Conservation (phyloP, 768 basidiomycete genomes). For the Hemileccinum rubropunctum region DNA sequence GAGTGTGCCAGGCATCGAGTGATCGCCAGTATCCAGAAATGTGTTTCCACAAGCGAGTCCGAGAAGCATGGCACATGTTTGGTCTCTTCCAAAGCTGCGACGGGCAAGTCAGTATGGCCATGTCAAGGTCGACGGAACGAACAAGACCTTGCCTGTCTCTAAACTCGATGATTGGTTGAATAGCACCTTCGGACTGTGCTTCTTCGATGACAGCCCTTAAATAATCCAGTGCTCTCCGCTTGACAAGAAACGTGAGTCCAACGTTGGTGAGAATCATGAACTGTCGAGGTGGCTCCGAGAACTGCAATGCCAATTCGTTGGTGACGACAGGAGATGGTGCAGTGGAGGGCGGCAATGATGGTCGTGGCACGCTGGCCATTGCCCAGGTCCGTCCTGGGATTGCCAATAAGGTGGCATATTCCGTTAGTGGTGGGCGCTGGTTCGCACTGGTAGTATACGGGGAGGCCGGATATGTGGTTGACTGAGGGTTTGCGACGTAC, state of each 20-base stretch:
- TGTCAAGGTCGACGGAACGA: not conserved
- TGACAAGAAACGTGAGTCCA: constrained; percentile 76
- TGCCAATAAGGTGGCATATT: constrained; percentile 73
- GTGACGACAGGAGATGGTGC: constrained; percentile 52
- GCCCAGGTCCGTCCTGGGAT: constrained; percentile 86
- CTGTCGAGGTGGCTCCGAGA: constrained; percentile 67
- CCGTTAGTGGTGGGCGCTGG: constrained; percentile 65
- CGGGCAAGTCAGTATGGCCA: constrained; percentile 3
- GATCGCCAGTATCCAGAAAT: constrained; percentile 62
- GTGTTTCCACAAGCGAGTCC: constrained; percentile 84
- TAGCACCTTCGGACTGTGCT: constrained; percentile 69
- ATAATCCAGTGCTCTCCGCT: constrained; percentile 83
- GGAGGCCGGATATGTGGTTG: constrained; percentile 37
- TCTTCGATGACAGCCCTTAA: constrained; percentile 80
- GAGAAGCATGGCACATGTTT: constrained; percentile 89
- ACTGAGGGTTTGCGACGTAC: constrained; percentile 33
- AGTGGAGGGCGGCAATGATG: constrained; percentile 32
- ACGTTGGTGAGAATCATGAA: constrained; percentile 89
- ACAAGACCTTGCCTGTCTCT: constrained; percentile 59
- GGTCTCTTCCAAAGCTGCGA: constrained; percentile 82
- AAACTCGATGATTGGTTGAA: constrained; percentile 80
- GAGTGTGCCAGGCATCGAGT: constrained; percentile 43
- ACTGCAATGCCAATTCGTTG: constrained; percentile 83
- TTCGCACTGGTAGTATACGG: constrained; percentile 39
- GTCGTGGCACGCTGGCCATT: constrained; percentile 56